Evolutionary conservation across 768 basidiomycete species (phyloP).

Genomic region (Pleurotus djamor): DNA sequence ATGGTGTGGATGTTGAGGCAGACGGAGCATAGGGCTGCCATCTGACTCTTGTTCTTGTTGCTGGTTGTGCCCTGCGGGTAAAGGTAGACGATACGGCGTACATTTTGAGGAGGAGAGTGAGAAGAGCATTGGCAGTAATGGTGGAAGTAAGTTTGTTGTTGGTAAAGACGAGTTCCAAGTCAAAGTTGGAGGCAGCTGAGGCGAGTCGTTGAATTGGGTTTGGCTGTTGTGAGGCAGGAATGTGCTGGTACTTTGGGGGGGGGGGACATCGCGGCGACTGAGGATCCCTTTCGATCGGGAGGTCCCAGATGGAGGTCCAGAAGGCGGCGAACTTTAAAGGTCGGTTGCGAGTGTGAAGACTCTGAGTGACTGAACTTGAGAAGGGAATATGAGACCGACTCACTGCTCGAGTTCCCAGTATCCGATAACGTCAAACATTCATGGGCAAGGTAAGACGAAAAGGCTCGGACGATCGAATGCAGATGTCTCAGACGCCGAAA

Average conservation of each 20-base stretch:
- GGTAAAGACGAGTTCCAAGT: conserved; percentile 12
- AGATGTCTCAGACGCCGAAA: no score
- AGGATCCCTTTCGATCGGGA: conserved; percentile 2
- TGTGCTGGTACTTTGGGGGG: conserved; percentile 11
- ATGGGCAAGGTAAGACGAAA: no score
- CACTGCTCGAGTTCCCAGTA: no score
- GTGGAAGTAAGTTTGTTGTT: conserved; percentile 15
- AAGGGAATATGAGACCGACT: no score
- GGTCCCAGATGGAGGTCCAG: neutral
- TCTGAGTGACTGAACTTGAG: no score
- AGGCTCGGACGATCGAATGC: no score
- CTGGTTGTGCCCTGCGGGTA: conserved; percentile 70
- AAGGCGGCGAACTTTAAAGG: neutral
- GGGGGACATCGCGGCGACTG: neutral
- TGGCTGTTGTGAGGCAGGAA: conserved; percentile 18
- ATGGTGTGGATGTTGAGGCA: neutral
- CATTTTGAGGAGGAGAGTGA: conserved; percentile 24
- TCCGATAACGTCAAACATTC: no score
- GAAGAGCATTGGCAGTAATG: conserved; percentile 25
- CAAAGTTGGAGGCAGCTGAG: conserved; percentile 14
- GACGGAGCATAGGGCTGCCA: conserved; percentile 72
- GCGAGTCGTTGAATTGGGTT: conserved; percentile 12
- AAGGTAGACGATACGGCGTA: conserved; percentile 46
- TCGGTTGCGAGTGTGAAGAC: no score
- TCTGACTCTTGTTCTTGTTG: conserved; percentile 65